Evolutionary conservation across 2,329 filamentous ascomycete genomes (phyloP).

Genomic region (Pochonia chlamydosporia): DNA sequence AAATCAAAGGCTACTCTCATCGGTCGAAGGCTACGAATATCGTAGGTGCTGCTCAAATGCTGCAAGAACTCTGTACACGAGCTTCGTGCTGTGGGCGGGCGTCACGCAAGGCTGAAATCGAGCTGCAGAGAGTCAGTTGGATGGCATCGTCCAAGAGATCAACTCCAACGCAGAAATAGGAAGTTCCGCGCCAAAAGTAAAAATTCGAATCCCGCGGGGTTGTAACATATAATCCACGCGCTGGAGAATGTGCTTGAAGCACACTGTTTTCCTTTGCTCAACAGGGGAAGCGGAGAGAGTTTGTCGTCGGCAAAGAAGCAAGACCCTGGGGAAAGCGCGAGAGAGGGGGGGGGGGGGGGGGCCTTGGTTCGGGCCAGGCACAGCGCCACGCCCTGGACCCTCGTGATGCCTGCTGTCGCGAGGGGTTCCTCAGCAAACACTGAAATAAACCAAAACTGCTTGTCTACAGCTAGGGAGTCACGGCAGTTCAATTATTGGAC

Average conservation of each 20-base stretch:
- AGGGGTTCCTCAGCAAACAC: neutral
- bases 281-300: neutral
- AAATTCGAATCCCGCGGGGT: no score
- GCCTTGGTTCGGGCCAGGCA: slow-evolving; percentile 3
- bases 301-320: neutral
- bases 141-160: slow-evolving; percentile 16
- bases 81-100: slow-evolving; percentile 14
- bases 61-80: slow-evolving; percentile 5
- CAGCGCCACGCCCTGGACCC: slow-evolving; percentile 7
- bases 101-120: slow-evolving; percentile 18
- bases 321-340: neutral
- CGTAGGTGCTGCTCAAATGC: neutral
- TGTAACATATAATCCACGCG: no score
- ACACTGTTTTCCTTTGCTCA: neutral
- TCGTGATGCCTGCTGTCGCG: slow-evolving; percentile 4
- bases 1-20: neutral
- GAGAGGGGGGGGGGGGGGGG: slow-evolving; percentile 9
- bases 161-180: neutral
- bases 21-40: neutral
- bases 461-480: no score
- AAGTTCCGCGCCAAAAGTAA: no score
- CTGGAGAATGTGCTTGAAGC: neutral
- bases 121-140: slow-evolving; percentile 20
- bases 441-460: neutral
- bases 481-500: no score